Conservation (phyloP, 2,329 filamentous ascomycete species). For the Raffaelea ambrosiae region DNA sequence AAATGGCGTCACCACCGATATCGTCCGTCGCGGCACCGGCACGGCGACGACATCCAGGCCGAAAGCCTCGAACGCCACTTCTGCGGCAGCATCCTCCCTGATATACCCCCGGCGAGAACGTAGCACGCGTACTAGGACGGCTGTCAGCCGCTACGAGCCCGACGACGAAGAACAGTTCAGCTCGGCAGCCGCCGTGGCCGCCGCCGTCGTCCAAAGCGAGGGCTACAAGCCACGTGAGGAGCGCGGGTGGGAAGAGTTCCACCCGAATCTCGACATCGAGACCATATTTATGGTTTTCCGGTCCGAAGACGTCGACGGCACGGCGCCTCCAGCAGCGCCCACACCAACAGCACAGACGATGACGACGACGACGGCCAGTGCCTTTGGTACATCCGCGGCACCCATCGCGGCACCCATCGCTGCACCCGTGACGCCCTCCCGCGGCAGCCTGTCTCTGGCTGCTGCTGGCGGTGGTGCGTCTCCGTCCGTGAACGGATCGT, state of each 20-base stretch:
- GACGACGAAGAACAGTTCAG: conserved; percentile 62
- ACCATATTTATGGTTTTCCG: conserved; percentile 68
- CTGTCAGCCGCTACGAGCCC: conserved; percentile 39
- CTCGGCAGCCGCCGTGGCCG: conserved; percentile 81
- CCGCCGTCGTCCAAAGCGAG: conserved; percentile 81
- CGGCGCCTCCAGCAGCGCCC: conserved; percentile 31
- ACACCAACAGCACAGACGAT: conserved; percentile 34
- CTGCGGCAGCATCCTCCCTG: conserved; percentile 29
- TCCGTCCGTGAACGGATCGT: not conserved
- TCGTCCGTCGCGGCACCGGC: conserved; percentile 18
- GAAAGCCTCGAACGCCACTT: not conserved
- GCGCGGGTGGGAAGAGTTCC: conserved; percentile 95
- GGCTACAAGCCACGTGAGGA: conserved; percentile 97
- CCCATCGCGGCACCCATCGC: too few species aligned
- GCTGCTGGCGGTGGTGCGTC: not conserved
- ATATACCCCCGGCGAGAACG: conserved; percentile 47
- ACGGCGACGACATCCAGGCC: conserved; percentile 17
- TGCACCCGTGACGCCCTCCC: too few species aligned
- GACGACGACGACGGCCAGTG: too few species aligned
- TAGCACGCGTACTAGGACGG: conserved; percentile 46
- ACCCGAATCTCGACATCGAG: conserved; percentile 89
- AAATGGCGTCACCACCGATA: conserved; percentile 37
- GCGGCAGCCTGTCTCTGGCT: not conserved
- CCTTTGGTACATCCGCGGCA: too few species aligned
- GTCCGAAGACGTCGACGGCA: conserved; percentile 78